Percentiles rank a stretch among this genome's conserved stretches.
Evolutionary conservation across 495 filamentous ascomycete genomes (phyloP).

Genomic region (Pyrenula massariospora): DNA sequence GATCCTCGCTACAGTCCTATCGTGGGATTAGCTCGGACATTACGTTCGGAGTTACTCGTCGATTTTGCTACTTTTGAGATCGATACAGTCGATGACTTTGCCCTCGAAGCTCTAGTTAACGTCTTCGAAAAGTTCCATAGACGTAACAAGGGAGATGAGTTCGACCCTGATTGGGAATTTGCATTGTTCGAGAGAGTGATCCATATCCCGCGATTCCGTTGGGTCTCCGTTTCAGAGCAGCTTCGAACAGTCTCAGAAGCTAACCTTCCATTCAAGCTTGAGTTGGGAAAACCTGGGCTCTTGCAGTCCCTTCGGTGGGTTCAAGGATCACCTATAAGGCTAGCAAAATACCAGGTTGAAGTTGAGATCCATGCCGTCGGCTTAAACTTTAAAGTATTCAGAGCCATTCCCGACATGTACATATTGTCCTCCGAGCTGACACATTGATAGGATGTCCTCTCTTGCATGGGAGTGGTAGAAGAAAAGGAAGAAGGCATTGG

Average conservation of each 20-base stretch:
- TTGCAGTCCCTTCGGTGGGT: neutral
- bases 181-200: neutral
- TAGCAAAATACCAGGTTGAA: slow-evolving; percentile 18
- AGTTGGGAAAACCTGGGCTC: neutral
- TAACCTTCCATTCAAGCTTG: neutral
- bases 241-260: neutral
- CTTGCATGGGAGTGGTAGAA: slow-evolving; percentile 25
- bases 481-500: slow-evolving; percentile 22
- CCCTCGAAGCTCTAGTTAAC: neutral
- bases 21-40: neutral
- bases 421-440: neutral
- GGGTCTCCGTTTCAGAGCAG: neutral
- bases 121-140: neutral
- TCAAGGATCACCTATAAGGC: too few species aligned
- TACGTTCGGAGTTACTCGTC: neutral
- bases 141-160: neutral
- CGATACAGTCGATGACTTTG: neutral
- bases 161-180: neutral
- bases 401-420: neutral
- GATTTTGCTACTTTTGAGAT: neutral
- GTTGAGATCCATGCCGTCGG: slow-evolving; percentile 15
- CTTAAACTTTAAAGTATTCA: slow-evolving; percentile 21
- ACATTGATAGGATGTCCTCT: slow-evolving; percentile 19
- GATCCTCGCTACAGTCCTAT: neutral
- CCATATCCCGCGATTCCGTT: neutral